Evolutionary conservation across 1,284 basidiomycete genomes (phyloP).

Genomic region (Pterula multifida): DNA sequence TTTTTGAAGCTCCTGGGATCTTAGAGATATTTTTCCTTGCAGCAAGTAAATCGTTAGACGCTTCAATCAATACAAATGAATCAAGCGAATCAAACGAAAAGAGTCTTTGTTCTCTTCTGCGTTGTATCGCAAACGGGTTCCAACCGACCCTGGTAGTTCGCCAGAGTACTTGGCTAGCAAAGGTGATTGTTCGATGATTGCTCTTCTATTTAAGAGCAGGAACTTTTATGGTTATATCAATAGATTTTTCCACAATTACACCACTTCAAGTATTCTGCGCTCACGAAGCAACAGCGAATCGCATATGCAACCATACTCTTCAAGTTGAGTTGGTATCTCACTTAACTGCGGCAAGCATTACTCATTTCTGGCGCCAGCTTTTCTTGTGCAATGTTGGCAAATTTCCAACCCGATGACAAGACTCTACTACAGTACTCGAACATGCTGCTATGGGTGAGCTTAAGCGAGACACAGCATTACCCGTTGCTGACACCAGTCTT

Average conservation of each 20-base stretch:
- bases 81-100: constrained; percentile 61
- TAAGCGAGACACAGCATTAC: no score
- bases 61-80: constrained; percentile 24
- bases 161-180: constrained; percentile 36
- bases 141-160: constrained; percentile 35
- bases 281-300: constrained; percentile 63
- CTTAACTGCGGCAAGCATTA: background rate
- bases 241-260: background rate
- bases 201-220: background rate
- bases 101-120: constrained; percentile 76
- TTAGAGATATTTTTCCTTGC: constrained; percentile 45
- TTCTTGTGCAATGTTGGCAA: constrained; percentile 2
- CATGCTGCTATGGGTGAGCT: constrained; percentile 38
- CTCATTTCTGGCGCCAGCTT: constrained; percentile 5
- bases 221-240: constrained; percentile 23
- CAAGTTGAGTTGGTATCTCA: constrained; percentile 46
- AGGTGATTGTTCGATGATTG: constrained; percentile 24
- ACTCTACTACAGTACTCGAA: constrained; percentile 23
- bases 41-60: constrained; percentile 56
- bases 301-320: constrained; percentile 69
- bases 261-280: constrained; percentile 33
- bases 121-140: constrained; percentile 76
- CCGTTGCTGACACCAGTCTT: constrained; percentile 9
- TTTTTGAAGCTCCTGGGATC: constrained; percentile 31
- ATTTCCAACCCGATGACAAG: background rate